These are phyloP conservation scores for Gliomastix tumulicola DNA, from an alignment of 2,329 filamentous ascomycete species.

Conservation along the genomic window DNA sequence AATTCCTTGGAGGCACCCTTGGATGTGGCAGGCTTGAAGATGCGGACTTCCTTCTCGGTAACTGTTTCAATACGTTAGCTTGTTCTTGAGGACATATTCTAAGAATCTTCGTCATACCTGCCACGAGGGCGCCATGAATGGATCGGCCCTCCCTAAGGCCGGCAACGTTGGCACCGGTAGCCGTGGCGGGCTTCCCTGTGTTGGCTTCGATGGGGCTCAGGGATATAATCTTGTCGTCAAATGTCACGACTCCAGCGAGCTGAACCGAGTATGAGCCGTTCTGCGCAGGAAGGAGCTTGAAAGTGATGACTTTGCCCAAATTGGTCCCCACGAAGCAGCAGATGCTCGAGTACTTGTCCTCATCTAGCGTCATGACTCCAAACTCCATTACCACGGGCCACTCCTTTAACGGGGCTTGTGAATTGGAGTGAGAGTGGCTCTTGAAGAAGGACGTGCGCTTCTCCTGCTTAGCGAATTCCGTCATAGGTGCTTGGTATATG, in stretches of 20 bases:
- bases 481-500: constrained; percentile 67
- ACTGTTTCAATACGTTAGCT: constrained; percentile 33
- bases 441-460: constrained; percentile 69
- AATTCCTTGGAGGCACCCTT: constrained; percentile 93
- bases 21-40: constrained; percentile 76
- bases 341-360: constrained; percentile 94
- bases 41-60: constrained; percentile 66
- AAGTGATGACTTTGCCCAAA: constrained; percentile 74
- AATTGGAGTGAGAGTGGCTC: constrained; percentile 18
- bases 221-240: constrained; percentile 66
- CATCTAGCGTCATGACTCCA: constrained; percentile 85
- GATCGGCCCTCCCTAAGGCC: constrained; percentile 67
- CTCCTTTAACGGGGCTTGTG: constrained; percentile 45
- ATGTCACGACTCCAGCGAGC: constrained; percentile 58
- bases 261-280: constrained; percentile 63
- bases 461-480: constrained; percentile 68
- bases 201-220: constrained; percentile 76
- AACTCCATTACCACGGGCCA: constrained; percentile 83
- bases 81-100: neutral
- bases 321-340: constrained; percentile 87
- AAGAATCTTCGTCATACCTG: constrained; percentile 40
- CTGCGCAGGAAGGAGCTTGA: constrained; percentile 77
- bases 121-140: constrained; percentile 75
- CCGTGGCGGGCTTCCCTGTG: constrained; percentile 67
- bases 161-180: constrained; percentile 69